These are phyloP conservation scores for Lachnellula hyalina DNA, from an alignment of 2,329 filamentous ascomycete species.

Conservation along the genomic window DNA sequence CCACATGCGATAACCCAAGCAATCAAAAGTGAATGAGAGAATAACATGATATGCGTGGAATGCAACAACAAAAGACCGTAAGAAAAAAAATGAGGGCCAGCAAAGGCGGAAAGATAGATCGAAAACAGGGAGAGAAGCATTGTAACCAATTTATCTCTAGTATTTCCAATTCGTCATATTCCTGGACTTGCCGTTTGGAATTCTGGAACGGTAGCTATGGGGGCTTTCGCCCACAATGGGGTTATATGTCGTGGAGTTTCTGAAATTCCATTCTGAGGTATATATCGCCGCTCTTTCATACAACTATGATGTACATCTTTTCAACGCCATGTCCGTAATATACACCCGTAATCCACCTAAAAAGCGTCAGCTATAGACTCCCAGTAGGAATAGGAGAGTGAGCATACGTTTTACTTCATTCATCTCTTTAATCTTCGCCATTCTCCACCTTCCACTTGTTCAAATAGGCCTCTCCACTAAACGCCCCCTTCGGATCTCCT, in stretches of 20 bases:
- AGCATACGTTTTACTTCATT: background rate
- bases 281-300: conserved; percentile 4
- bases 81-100: no score
- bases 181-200: background rate
- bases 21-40: background rate
- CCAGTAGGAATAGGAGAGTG: background rate
- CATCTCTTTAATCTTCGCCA: conserved; percentile 38
- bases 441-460: conserved; percentile 64
- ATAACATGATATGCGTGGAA: no score
- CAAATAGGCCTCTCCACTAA: conserved; percentile 58
- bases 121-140: no score
- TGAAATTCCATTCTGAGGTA: background rate
- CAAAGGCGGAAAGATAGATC: no score
- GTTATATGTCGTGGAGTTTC: background rate
- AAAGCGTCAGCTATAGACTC: background rate
- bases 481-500: conserved; percentile 49
- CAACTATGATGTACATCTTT: conserved; percentile 14
- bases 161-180: background rate
- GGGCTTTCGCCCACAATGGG: background rate
- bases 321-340: conserved; percentile 10
- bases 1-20: background rate
- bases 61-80: no score
- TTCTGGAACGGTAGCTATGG: background rate
- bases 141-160: no score
- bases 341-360: conserved; percentile 6